These are phyloP conservation scores for Amanita exitialis DNA, from an alignment of 768 basidiomycete genomes.

Conservation along the genomic window DNA sequence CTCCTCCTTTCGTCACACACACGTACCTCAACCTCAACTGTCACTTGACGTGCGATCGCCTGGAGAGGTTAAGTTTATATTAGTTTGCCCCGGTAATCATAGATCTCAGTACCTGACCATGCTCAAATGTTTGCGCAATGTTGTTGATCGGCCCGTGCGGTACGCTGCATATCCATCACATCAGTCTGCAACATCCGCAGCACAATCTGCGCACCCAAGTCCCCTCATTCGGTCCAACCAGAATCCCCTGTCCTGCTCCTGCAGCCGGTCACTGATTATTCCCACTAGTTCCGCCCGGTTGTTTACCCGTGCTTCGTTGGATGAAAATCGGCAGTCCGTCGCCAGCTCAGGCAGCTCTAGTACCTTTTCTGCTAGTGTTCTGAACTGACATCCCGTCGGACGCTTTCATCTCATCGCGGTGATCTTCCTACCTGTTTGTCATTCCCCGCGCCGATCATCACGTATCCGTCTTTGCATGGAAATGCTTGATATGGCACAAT, in stretches of 20 bases:
- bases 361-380: conserved; percentile 50
- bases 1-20: neutral
- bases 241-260: conserved; percentile 46
- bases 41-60: conserved; percentile 66
- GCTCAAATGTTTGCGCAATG: conserved; percentile 80
- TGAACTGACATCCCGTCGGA: conserved; percentile 43
- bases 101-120: conserved; percentile 46
- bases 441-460: conserved; percentile 94
- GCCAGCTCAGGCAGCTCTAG: conserved; percentile 52
- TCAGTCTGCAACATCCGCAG: neutral
- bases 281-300: conserved; percentile 62
- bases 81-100: conserved; percentile 5
- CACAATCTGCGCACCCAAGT: conserved; percentile 48
- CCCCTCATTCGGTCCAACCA: conserved; percentile 76
- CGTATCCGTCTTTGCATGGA: conserved; percentile 74
- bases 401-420: neutral
- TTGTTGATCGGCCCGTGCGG: conserved; percentile 92
- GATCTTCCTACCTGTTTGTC: conserved; percentile 55
- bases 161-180: conserved; percentile 32
- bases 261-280: conserved; percentile 55
- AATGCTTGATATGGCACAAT: conserved; percentile 93
- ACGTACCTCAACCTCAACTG: conserved; percentile 70
- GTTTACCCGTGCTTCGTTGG: conserved; percentile 66
- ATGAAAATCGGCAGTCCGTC: conserved; percentile 53
- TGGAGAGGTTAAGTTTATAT: conserved; percentile 21